Conservation (phyloP, 1,139 yeast genomes). For the Pichia sp. region DNA sequence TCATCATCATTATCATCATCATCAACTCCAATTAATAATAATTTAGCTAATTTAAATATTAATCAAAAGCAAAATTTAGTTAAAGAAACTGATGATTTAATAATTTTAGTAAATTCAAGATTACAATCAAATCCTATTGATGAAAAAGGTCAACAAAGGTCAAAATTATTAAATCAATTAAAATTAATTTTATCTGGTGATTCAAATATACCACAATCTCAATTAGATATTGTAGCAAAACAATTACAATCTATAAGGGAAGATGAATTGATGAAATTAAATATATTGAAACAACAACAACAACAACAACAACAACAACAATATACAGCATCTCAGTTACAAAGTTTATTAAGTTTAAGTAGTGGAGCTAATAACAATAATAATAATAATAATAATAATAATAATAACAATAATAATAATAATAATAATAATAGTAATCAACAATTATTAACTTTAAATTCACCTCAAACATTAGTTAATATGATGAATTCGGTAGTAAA, state of each 20-base stretch:
- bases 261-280: conserved; percentile 28
- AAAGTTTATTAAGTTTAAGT: conserved; percentile 19
- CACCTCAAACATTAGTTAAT: conserved; percentile 20
- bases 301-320: conserved; percentile 21
- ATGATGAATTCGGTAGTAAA: conserved; percentile 19
- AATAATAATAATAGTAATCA: background rate
- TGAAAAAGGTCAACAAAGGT: conserved; percentile 28
- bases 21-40: conserved; percentile 1
- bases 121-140: conserved; percentile 25
- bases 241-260: conserved; percentile 28
- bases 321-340: conserved; percentile 21
- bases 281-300: conserved; percentile 21
- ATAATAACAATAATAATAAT: background rate
- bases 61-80: conserved; percentile 30
- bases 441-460: conserved; percentile 9
- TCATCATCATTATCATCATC: conserved; percentile 5
- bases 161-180: conserved; percentile 42
- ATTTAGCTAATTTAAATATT: background rate
- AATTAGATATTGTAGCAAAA: conserved; percentile 32
- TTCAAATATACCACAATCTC: conserved; percentile 35
- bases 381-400: background rate
- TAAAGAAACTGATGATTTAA: conserved; percentile 38
- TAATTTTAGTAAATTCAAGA: conserved; percentile 31
- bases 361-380: background rate
- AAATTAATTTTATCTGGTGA: conserved; percentile 31